A percentile compares a stretch with the other conserved stretches of the same genome.
Evolutionary conservation across 306 rosid genomes (phyloP).

Genomic region (Fragaria ananassa): DNA sequence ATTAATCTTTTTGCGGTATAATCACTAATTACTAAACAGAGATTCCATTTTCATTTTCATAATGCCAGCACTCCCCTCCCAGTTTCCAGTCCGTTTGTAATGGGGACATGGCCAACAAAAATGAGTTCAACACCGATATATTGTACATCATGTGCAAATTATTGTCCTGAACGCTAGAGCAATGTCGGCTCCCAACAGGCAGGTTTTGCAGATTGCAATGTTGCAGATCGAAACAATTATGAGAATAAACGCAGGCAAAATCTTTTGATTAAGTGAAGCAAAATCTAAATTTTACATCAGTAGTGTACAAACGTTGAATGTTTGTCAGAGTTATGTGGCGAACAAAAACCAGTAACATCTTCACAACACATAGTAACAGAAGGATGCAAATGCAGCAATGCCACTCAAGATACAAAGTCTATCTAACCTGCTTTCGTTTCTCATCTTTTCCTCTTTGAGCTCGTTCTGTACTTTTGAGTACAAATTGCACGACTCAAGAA

Average conservation of each 20-base stretch:
- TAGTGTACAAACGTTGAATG: conserved; percentile 16
- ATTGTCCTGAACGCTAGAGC: not conserved
- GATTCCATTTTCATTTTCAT: not conserved
- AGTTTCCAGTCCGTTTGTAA: not conserved
- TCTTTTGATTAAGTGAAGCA: conserved; percentile 22
- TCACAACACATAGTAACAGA: conserved; percentile 55
- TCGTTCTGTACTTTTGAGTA: conserved; percentile 70
- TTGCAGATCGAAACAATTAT: not conserved
- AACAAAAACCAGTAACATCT: conserved; percentile 13
- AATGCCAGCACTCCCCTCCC: conserved; percentile 3
- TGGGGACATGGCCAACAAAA: not conserved
- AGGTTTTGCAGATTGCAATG: not conserved
- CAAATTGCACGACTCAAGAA: conserved; percentile 65
- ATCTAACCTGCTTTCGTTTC: conserved; percentile 68
- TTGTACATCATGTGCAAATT: not conserved
- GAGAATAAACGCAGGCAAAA: not conserved
- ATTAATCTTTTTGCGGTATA: not conserved
- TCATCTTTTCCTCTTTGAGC: conserved; percentile 83
- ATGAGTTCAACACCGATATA: not conserved
- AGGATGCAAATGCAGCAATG: conserved; percentile 35
- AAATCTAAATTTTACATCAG: conserved; percentile 28
- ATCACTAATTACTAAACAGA: not conserved
- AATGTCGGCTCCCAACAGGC: not conserved
- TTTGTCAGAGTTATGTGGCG: conserved; percentile 33
- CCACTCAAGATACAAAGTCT: conserved; percentile 46